Evolutionary conservation across 768 basidiomycete genomes (phyloP).

Genomic region (Tephrocybe sp.): DNA sequence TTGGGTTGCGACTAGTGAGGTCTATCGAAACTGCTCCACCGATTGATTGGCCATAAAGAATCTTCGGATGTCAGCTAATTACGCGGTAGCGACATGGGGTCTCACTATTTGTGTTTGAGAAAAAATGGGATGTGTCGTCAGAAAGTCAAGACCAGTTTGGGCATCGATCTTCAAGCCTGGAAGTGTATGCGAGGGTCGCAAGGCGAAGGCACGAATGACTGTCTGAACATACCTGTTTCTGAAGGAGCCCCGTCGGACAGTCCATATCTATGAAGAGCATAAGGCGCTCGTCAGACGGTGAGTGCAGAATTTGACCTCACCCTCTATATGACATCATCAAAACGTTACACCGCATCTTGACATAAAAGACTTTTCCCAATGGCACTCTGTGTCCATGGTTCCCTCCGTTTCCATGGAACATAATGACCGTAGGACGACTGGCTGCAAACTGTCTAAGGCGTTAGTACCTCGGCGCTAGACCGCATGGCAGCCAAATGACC

Average conservation of each 20-base stretch:
- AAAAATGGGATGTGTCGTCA: constrained; percentile 61
- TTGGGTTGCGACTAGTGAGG: constrained; percentile 75
- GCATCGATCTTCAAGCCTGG: constrained; percentile 84
- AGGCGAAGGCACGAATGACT: not conserved
- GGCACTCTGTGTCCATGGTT: constrained; percentile 91
- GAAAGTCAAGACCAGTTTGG: constrained; percentile 76
- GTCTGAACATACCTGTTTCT: constrained; percentile 59
- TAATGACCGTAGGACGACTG: constrained; percentile 78
- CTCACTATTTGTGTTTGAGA: constrained; percentile 64
- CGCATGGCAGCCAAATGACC: constrained; percentile 50
- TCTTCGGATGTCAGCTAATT: constrained; percentile 30
- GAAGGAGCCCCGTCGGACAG: constrained; percentile 83
- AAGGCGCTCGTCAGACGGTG: not conserved
- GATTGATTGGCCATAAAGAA: constrained; percentile 83
- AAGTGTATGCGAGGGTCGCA: not conserved
- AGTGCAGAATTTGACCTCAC: constrained; percentile 41
- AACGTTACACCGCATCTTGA: constrained; percentile 87
- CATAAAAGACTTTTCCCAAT: constrained; percentile 77
- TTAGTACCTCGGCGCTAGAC: constrained; percentile 23
- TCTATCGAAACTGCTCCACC: constrained; percentile 93
- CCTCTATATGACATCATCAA: constrained; percentile 93
- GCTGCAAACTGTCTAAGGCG: constrained; percentile 32
- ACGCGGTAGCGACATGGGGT: not conserved
- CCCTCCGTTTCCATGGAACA: constrained; percentile 92
- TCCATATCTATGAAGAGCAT: constrained; percentile 62